Conservation (phyloP, 2,329 filamentous ascomycete genomes). For the Trichoderma gracile region DNA sequence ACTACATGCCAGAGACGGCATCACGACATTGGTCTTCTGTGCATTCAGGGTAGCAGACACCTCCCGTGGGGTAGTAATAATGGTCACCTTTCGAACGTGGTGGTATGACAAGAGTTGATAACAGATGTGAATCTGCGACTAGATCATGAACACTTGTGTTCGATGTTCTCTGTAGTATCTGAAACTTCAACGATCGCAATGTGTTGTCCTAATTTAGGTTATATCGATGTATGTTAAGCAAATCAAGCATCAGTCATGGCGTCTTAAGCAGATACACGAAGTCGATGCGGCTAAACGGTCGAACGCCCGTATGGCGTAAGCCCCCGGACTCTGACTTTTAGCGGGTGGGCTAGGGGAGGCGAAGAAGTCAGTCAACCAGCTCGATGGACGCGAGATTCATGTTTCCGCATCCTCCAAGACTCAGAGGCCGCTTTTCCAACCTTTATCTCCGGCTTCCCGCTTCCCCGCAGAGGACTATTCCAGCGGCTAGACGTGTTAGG, state of each 20-base stretch:
- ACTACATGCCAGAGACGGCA: background rate
- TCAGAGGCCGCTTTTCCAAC: background rate
- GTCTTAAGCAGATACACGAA: background rate
- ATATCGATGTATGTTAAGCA: background rate
- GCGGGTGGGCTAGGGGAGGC: background rate
- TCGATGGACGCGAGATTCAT: background rate
- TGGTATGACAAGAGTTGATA: background rate
- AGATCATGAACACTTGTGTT: background rate
- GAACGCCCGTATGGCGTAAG: background rate
- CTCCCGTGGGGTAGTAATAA: background rate
- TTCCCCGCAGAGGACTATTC: conserved; percentile 5
- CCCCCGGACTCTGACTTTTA: background rate
- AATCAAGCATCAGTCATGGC: background rate
- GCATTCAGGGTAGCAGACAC: background rate
- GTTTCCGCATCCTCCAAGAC: background rate
- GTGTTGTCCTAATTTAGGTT: too few relatives aligned
- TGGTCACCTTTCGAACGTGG: background rate
- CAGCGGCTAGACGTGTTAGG: background rate
- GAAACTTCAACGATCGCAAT: too few relatives aligned
- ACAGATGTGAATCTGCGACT: too few relatives aligned
- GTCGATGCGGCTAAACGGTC: background rate
- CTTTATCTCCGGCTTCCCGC: background rate
- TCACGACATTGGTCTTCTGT: background rate
- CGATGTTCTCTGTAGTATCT: too few relatives aligned
- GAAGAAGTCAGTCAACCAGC: background rate